These are phyloP conservation scores for Euphorbia corollata DNA, from an alignment of 441 rosid genomes.

Conservation along the genomic window DNA sequence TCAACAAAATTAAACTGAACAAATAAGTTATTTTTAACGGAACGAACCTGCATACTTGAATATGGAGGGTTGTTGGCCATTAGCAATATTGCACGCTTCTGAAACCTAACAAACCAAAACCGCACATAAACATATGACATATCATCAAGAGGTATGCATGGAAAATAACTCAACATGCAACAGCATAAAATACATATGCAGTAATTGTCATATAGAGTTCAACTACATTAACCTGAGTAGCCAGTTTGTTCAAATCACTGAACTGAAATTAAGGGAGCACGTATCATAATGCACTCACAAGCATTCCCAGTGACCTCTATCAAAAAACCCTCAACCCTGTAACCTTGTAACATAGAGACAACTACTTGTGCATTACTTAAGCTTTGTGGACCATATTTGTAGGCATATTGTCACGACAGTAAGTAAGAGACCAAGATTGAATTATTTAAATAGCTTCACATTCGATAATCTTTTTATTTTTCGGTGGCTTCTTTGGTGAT, in stretches of 20 bases:
- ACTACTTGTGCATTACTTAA: background rate
- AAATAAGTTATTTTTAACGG: background rate
- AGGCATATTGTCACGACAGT: background rate
- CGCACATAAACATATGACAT: slow-evolving; percentile 2
- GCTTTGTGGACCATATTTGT: no score
- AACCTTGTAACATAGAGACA: background rate
- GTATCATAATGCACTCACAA: slow-evolving; percentile 3
- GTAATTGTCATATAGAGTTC: background rate
- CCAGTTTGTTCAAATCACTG: slow-evolving; percentile 1
- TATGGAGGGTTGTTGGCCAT: slow-evolving; percentile 76
- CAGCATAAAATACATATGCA: background rate
- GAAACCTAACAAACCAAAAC: slow-evolving; percentile 23
- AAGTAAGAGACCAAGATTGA: background rate
- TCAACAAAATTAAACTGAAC: background rate
- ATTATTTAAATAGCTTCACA: background rate
- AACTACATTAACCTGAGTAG: background rate
- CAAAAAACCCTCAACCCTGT: slow-evolving; percentile 6
- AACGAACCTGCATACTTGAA: slow-evolving; percentile 55
- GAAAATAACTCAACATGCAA: slow-evolving; percentile 4
- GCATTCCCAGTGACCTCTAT: slow-evolving; percentile 11
- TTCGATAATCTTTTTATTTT: background rate
- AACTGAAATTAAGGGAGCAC: slow-evolving; percentile 1
- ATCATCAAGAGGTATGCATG: slow-evolving; percentile 8
- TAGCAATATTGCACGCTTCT: slow-evolving; percentile 26
- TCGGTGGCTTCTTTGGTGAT: background rate